Evolutionary conservation across 768 basidiomycete species (phyloP), one percentile per base, ranked within the genome.

Genomic region (Postia placenta): DNA sequence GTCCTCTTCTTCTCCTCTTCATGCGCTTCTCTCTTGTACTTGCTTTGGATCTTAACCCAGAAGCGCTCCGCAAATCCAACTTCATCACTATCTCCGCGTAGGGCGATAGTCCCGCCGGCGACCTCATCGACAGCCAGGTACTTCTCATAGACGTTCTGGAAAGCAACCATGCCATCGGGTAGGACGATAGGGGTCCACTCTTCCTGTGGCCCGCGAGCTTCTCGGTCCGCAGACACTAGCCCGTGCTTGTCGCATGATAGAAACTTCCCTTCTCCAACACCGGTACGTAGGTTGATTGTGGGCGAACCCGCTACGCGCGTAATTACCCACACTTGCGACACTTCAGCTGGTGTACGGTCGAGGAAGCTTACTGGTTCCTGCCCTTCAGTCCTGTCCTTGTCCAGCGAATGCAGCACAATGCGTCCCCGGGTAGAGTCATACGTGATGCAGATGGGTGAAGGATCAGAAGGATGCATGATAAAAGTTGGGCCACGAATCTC

Each of bases 201-300:
- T 65, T 96, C 92, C 65, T 95, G 90, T 3, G 89, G 87, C 1
- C 92, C 93, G 26, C 92, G 78, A 23, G 92, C 92, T 60, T 96
- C 92, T 40, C 88, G 74, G 61, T 90, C 85, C 38, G 87, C 84
- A 54, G 84, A 80, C 12, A 95, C 85, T 17, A 92, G 71, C 5
- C 92, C 92, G 58, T 90, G 82, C 52, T 83, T 75, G 69, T 94
- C 90, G 67, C 86, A 89, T 6, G 88, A 91, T 41, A 96, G 69
- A 64, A 93, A 96, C 67, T 92, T 92, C 9, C 90, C 90, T 63
- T 87, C 88, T 20, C 87, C 87, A n/a, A 80, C 80, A 1, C 88
- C 88, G 27, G 88, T 88, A 19, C 92, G 82, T 51, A 95, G 69
- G 63, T 94, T 95, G 62, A 95, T 78, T 11, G 88, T 90, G 4